Evolutionary conservation across 768 basidiomycete species (phyloP).

Genomic region (Termitomyces sp.): DNA sequence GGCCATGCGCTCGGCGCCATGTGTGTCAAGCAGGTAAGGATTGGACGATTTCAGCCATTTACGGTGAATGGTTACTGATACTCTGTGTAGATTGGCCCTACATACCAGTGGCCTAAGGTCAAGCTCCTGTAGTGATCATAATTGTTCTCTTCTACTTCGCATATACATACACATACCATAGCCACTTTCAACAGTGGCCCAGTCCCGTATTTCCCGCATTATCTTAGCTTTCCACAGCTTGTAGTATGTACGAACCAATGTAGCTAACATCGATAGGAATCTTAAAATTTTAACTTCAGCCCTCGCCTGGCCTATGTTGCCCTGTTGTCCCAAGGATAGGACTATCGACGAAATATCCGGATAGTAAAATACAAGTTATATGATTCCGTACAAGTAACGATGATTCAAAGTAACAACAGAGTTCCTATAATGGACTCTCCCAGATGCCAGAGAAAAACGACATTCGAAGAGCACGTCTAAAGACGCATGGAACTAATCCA

Average conservation of each 20-base stretch:
- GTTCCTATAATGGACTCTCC: slow-evolving; percentile 3
- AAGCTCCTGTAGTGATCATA: background rate
- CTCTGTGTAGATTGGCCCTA: slow-evolving; percentile 2
- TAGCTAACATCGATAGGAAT: slow-evolving; percentile 4
- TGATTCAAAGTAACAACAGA: background rate
- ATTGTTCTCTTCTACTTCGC: background rate
- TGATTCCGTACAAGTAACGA: slow-evolving; percentile 13
- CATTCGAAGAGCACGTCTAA: slow-evolving; percentile 2
- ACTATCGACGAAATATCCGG: background rate
- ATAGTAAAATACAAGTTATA: slow-evolving; percentile 14
- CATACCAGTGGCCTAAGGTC: slow-evolving; percentile 11
- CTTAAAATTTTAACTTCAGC: background rate
- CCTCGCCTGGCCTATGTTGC: background rate
- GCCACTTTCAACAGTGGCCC: slow-evolving; percentile 25
- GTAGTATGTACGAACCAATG: slow-evolving; percentile 13
- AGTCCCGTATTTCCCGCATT: slow-evolving; percentile 1
- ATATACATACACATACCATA: slow-evolving; percentile 15
- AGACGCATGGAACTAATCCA: background rate
- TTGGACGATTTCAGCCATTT: background rate
- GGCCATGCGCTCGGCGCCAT: slow-evolving; percentile 87
- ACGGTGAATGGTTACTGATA: background rate
- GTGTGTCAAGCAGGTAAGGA: slow-evolving; percentile 73
- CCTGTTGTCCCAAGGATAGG: background rate
- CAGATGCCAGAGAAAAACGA: slow-evolving; percentile 5
- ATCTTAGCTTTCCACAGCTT: slow-evolving; percentile 18